A percentile compares a stretch with the other conserved stretches of the same genome.
Evolutionary conservation across 2,329 filamentous ascomycete genomes (phyloP).

Genomic region (Chalaropsis ovoidea): DNA sequence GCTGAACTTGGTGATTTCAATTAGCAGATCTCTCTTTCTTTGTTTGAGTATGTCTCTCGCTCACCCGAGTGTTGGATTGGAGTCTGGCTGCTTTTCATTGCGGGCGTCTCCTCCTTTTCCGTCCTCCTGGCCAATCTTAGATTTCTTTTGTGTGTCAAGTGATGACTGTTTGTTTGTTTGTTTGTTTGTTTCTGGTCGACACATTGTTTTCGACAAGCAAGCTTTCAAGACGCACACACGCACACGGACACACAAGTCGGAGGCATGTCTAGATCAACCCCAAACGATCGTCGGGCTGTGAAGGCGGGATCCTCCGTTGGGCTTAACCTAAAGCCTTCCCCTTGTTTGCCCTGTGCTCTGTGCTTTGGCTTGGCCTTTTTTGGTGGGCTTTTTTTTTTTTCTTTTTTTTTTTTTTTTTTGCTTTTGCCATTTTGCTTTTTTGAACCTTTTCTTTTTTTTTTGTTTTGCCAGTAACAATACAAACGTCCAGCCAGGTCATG

Average conservation of each 20-base stretch:
- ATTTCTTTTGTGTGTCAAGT: not conserved
- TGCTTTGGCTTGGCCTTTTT: not conserved
- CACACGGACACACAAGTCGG: not conserved
- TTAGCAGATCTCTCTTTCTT: conserved; percentile 11
- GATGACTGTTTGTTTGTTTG: not conserved
- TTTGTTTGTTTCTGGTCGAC: not conserved
- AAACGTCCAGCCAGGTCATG: too few species aligned
- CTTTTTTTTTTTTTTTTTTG: not conserved
- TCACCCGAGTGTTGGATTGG: not conserved
- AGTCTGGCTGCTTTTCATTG: not conserved
- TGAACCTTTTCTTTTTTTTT: not conserved
- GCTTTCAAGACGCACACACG: not conserved
- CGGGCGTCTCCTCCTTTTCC: not conserved
- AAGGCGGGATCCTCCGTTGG: not conserved
- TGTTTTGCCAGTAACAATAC: too few species aligned
- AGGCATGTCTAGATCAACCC: not conserved
- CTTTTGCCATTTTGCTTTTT: not conserved
- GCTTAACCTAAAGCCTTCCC: not conserved
- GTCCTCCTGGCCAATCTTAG: not conserved
- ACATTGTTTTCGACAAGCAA: not conserved
- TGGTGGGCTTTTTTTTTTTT: not conserved
- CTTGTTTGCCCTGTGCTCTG: not conserved
- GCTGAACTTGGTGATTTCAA: not conserved
- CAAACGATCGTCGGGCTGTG: not conserved
- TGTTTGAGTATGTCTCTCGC: not conserved